A percentile compares a stretch with the other conserved stretches of the same genome.
These are phyloP conservation scores for Jaapia argillacea DNA, from an alignment of 768 basidiomycete species.

Conservation along the genomic window DNA sequence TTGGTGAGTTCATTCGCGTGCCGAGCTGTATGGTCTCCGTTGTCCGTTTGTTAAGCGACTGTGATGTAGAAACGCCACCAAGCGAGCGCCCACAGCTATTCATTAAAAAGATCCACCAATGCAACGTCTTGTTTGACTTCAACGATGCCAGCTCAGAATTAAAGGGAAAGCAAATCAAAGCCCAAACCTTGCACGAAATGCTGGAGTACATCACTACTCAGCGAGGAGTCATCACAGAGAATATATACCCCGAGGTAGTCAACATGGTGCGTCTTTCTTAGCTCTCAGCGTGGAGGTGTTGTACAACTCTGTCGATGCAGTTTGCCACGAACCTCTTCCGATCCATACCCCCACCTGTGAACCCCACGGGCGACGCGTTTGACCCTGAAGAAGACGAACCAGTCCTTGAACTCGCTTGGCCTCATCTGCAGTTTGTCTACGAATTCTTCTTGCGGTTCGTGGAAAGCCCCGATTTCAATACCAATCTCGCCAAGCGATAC, in stretches of 20 bases:
- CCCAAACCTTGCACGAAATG: constrained; percentile 96
- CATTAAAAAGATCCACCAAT: constrained; percentile 91
- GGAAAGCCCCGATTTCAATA: constrained; percentile 96
- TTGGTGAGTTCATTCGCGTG: constrained; percentile 42
- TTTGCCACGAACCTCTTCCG: constrained; percentile 98
- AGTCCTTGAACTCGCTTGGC: constrained; percentile 98
- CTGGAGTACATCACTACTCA: constrained; percentile 98
- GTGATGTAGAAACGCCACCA: constrained; percentile 70
- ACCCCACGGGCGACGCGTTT: constrained; percentile 96
- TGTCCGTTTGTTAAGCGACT: constrained; percentile 7
- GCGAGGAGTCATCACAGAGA: constrained; percentile 92
- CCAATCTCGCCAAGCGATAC: constrained; percentile 93
- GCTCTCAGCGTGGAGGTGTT: constrained; percentile 5
- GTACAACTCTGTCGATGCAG: constrained; percentile 28
- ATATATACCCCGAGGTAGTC: constrained; percentile 97
- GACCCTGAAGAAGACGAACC: constrained; percentile 99
- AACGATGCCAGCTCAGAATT: constrained; percentile 95
- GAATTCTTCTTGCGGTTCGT: constrained; percentile 99
- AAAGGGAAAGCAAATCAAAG: constrained; percentile 97
- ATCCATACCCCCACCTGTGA: constrained; percentile 98
- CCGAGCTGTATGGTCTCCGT: constrained; percentile 3
- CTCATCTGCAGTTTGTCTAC: constrained; percentile 98
- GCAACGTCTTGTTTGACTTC: constrained; percentile 96
- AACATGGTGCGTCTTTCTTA: constrained; percentile 66
- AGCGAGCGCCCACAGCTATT: constrained; percentile 87